Evolutionary conservation across 129 eudicot species (phyloP).

Genomic region (Gnaphalium uliginosum): DNA sequence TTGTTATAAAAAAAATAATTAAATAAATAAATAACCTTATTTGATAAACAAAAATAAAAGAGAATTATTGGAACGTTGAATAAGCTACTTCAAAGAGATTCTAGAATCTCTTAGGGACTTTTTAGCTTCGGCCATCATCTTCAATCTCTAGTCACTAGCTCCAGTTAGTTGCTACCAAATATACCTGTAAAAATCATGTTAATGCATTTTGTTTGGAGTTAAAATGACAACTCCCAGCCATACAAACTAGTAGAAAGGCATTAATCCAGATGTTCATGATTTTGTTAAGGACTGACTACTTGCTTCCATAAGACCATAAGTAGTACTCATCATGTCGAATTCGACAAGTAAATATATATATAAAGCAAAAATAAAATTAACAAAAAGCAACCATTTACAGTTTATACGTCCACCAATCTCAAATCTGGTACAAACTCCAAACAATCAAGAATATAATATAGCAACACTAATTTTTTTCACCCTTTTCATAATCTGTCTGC

Average conservation of each 20-base stretch:
- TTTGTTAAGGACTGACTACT: slow-evolving; percentile 9
- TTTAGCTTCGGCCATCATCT: too few species aligned
- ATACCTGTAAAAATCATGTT: not conserved
- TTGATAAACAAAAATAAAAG: too few species aligned
- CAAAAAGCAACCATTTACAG: slow-evolving; percentile 31
- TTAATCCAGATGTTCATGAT: slow-evolving; percentile 3
- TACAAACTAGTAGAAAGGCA: not conserved
- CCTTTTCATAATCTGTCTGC: slow-evolving; percentile 24
- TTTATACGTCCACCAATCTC: slow-evolving; percentile 23
- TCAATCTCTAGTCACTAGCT: too few species aligned
- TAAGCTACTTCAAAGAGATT: too few species aligned
- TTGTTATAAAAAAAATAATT: too few species aligned
- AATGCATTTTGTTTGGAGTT: not conserved
- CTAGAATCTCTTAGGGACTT: too few species aligned
- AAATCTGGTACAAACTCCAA: slow-evolving; percentile 24
- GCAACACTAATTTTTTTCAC: slow-evolving; percentile 19
- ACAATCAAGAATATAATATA: slow-evolving; percentile 26
- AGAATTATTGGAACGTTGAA: too few species aligned
- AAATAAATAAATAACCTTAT: too few species aligned
- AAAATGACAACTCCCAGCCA: not conserved
- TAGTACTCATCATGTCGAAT: slow-evolving; percentile 19
- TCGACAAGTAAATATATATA: slow-evolving; percentile 1
- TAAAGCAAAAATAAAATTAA: slow-evolving; percentile 18
- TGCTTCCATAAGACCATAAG: not conserved
- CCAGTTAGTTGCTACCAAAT: too few species aligned